phyloP scores from a whole-genome alignment of 345 rosid species.

The Anastatica hierochuntica region DNA sequence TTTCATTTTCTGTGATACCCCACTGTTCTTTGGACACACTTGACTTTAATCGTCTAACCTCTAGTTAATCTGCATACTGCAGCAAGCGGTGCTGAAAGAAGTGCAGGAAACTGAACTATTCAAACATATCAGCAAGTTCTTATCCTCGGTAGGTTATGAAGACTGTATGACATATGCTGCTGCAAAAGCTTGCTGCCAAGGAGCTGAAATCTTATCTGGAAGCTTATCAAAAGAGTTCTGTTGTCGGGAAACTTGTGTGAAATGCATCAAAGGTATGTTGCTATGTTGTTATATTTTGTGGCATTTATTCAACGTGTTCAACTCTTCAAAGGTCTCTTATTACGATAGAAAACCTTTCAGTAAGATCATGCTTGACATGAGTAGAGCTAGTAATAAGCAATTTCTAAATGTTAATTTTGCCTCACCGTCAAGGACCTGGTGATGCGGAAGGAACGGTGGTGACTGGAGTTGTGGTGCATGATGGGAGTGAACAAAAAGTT shows the following conservation, averaged over 20 bases:
- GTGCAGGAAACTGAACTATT: constrained; percentile 33
- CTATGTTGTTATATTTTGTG: too few relatives aligned
- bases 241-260: constrained; percentile 57
- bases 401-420: neutral
- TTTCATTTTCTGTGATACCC: too few relatives aligned
- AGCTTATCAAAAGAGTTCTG: constrained; percentile 28
- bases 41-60: too few relatives aligned
- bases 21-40: too few relatives aligned
- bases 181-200: constrained; percentile 48
- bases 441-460: constrained; percentile 39
- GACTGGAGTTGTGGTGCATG: constrained; percentile 25
- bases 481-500: constrained; percentile 42
- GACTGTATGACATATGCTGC: constrained; percentile 36
- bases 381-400: neutral
- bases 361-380: neutral
- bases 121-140: constrained; percentile 34
- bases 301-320: neutral
- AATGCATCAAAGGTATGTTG: constrained; percentile 37
- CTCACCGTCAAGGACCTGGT: constrained; percentile 9
- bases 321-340: constrained; percentile 27
- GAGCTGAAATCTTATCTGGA: constrained; percentile 44
- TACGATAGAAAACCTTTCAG: neutral
- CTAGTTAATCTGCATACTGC: neutral
- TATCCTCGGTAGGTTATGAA: constrained; percentile 39
- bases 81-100: constrained; percentile 44